Base-by-base conservation (phyloP, 345 rosid species). In the Carallia brachiata region DNA sequence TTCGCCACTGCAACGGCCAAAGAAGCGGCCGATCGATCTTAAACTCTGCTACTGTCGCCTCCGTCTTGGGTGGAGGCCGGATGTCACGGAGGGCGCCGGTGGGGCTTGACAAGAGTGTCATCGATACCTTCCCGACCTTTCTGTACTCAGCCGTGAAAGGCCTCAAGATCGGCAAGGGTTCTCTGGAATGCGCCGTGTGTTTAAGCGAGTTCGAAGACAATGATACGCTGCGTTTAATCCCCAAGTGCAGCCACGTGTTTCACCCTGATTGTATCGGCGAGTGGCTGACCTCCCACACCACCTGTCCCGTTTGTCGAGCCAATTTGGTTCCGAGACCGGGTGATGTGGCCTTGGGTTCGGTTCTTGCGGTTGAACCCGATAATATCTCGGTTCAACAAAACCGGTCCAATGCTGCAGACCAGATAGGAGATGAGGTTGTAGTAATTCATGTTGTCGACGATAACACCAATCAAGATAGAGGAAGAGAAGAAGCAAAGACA, bases 251-350 rank as follows among this genome's bases (percentile, higher is more conserved):
- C 76, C 98, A 93, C 75, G 97, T 90, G 58, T 93, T 88, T 47
- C 98, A 93, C 68, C 84, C 84, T 9, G 88, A 79, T 36, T 93
- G 98, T 62, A 85, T 93, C 67, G 97, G 87, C 66, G 83, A 84
- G 0, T 93, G 98, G 98, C 82, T 93, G 5, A 72, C 77, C 62
- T 83, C 90, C 39, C 87, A 84, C 57, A 69, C 79, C 61, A 91
- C 95, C 47, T 93, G 95, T 72, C 98, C 98, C 5, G 92, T 93
- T 36, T 93, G 98, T 75, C 94, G 98, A 16, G 86, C 90, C 39
- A 72, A 87, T 78, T 88, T 94, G 66, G 79, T 76, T 7, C 87
- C 88, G 1, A 75, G 70, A 39, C 88, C 95, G 6, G 90, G 85
- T 18, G 90, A 91, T n/a, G 17, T 56, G 60, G 13, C 50, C 9